Evolutionary conservation across 768 basidiomycete species (phyloP).

Genomic region (Lepiota brunneoincarnata): DNA sequence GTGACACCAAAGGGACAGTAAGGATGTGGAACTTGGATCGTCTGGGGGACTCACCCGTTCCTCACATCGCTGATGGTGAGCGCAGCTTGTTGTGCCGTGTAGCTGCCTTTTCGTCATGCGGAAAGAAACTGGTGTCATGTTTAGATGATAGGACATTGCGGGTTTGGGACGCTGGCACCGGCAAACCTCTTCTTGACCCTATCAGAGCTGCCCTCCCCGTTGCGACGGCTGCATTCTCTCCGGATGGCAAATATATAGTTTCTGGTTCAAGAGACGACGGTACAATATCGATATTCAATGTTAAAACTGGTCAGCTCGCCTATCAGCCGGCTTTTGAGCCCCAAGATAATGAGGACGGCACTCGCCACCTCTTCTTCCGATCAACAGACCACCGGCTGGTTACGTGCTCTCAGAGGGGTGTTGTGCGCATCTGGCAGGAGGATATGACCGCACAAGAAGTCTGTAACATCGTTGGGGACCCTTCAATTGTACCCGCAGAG

Average conservation of each 20-base stretch:
- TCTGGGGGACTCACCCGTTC: neutral
- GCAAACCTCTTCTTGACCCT: constrained; percentile 7
- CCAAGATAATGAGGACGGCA: neutral
- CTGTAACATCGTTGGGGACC: constrained; percentile 10
- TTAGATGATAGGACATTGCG: constrained; percentile 23
- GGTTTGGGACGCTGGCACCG: constrained; percentile 16
- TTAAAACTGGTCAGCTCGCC: neutral
- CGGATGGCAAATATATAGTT: constrained; percentile 14
- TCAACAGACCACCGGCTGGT: neutral
- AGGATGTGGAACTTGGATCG: constrained; percentile 18
- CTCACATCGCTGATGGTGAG: constrained; percentile 7
- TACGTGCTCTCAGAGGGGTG: neutral
- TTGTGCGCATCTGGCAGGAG: constrained; percentile 8
- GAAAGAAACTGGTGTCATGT: constrained; percentile 28
- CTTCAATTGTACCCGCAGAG: constrained; percentile 19
- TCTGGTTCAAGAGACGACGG: constrained; percentile 20
- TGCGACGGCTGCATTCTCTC: constrained; percentile 18
- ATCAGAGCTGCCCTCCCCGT: constrained; percentile 10
- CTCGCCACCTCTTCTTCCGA: neutral
- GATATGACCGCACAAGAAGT: constrained; percentile 6
- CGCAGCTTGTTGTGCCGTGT: constrained; percentile 14
- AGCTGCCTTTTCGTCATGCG: constrained; percentile 23
- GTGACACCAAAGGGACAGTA: constrained; percentile 16
- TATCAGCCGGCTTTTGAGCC: neutral
- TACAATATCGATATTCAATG: constrained; percentile 14